Evolutionary conservation across 2,329 filamentous ascomycete species (phyloP).

Genomic region (Rhynchosporium graminicola): DNA sequence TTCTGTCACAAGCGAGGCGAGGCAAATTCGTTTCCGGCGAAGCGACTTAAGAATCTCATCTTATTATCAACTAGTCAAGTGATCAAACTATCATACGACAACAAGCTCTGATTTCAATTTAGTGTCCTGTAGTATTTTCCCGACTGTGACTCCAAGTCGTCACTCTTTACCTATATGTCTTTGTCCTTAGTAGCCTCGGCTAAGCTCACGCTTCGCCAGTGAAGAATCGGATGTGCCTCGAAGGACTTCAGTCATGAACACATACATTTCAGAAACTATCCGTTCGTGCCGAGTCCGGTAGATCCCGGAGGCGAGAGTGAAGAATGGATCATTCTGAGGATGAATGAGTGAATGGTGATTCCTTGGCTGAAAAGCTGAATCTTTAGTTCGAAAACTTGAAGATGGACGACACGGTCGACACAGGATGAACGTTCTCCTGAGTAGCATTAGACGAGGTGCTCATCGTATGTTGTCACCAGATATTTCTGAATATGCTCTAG

Average conservation of each 20-base stretch:
- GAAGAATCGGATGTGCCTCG: too few species aligned
- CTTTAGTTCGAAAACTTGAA: background rate
- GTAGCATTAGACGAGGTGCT: background rate
- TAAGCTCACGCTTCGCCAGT: too few species aligned
- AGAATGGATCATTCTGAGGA: background rate
- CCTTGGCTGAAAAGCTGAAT: background rate
- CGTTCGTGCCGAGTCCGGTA: background rate
- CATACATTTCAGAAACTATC: background rate
- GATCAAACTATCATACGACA: too few species aligned
- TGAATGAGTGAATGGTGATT: background rate
- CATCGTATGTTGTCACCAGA: background rate
- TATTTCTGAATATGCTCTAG: background rate
- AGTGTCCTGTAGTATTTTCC: too few species aligned
- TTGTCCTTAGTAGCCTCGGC: too few species aligned
- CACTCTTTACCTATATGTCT: too few species aligned
- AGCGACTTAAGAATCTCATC: too few species aligned
- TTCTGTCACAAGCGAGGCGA: background rate
- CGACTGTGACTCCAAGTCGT: too few species aligned
- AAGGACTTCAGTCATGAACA: constrained; percentile 14
- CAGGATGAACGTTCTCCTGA: background rate
- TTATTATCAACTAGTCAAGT: too few species aligned
- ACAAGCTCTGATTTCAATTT: too few species aligned
- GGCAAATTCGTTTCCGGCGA: too few species aligned
- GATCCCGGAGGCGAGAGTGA: background rate
- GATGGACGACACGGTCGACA: background rate